Base-by-base conservation (phyloP, 441 rosid genomes). In the Arabidopsis hybrid region DNA sequence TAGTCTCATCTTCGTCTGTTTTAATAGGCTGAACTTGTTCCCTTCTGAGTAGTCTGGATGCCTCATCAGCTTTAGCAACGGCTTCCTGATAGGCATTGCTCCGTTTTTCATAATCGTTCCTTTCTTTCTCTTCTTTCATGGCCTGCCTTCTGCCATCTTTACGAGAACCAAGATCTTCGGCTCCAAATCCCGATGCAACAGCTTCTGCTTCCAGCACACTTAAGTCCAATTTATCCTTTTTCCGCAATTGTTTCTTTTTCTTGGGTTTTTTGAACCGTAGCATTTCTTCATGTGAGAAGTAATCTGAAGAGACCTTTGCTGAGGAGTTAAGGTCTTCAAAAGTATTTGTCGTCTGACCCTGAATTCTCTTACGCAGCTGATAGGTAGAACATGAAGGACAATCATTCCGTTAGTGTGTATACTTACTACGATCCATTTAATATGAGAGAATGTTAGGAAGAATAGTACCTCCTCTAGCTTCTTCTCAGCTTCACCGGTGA, bases 131-230 rank as follows among this genome's bases (percentile, higher is more conserved):
- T 78, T 88, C 90, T 72, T 79, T 93, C 78, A 87, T 74, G 56
- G 95, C 94, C 80, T 86, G 94, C 83, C 95, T 90, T 87, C 83
- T 89, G 51, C 85, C 87, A 71, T 91, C 94, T 73, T 83, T 89
- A 77, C 99, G 88, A 77, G 99, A 85, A 76, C 99, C 97, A 78
- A 90, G 98, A 86, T 96, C 99, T 67, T 85, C 91, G 62, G 76
- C 82, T 75, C 92, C 98, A 79, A 96, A 80, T 36, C 99, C 99
- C n/a, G 89, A 74, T 60, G 99, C 84, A 60, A 85, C 75, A 47
- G 97, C 99, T 80, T 90, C 98, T 36, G 90, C 91, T 93, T 96
- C 99, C 69, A 96, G 92, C 68, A 88, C 88, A 74, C 84, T 89
- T 80, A 96, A 46, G 80, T 96, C 93, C 82, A 91, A 78, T 86